Evolutionary conservation across 2,329 filamentous ascomycete species (phyloP), one percentile per base, ranked within the genome.

Genomic region (Colletotrichum sp.): DNA sequence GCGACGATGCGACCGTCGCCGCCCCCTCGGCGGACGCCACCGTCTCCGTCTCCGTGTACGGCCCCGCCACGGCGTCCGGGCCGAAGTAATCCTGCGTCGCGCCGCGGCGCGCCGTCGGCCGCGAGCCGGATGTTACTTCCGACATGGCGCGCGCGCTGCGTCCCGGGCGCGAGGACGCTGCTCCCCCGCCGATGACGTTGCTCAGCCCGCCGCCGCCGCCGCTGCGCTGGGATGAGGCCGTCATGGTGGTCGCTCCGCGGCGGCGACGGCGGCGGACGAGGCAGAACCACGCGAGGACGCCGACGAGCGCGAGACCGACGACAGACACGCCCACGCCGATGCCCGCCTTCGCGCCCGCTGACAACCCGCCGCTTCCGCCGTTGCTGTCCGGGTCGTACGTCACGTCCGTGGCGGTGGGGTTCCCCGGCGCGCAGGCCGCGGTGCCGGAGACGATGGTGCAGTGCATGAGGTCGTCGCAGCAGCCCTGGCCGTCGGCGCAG

Each of bases 271-370:
- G 80, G 28, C 84, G 85, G 34, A 84, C 81, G 32, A 90, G 71
- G 74, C 87, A 90, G 74, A 89, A 84, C 87, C 88, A 92, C 0
- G 86, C 84, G 18, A 87, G 76, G 5, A 79, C 80, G 5, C 85
- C 89, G 49, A 90, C 82, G 16, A 90, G 55, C 8, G 86, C 60
- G 5, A 85, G 83, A 2, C 83, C 85, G 32, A 84, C 88, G 0
- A 89, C 80, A 2, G 88, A 86, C 5, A 89, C 86, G 21, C 90
- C 91, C 1, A 89, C 85, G 8, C 88, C 90, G n/a, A 93, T 89
- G 4, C 91, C 91, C 0, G 89, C 90, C 79, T 89, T 91, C 4
- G 89, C 90, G 1, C 88, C 90, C 2, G 85, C 81, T 2, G 88
- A 88, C 8, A 91, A 80, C 4, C 81, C 81, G 4, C 71, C 74